phyloP scores from a whole-genome alignment of 352 stramenopile genomes.

The Saprolegnia diclina region DNA sequence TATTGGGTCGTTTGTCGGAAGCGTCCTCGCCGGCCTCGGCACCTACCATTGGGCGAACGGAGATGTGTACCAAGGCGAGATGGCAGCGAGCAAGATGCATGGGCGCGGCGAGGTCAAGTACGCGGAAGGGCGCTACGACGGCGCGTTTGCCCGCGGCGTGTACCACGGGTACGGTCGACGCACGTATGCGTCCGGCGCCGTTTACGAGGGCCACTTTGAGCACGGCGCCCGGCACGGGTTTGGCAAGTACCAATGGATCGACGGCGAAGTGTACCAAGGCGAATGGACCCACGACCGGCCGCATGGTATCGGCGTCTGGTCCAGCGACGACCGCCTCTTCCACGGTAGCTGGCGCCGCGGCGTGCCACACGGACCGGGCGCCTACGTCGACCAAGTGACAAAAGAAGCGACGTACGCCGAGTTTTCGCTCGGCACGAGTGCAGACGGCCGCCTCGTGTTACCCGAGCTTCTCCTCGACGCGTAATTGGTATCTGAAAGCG shows the following conservation, averaged over 20 bases:
- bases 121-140: constrained; percentile 40
- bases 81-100: constrained; percentile 53
- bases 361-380: constrained; percentile 42
- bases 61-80: constrained; percentile 57
- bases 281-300: constrained; percentile 47
- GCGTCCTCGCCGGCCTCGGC: constrained; percentile 59
- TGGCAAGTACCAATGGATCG: constrained; percentile 46
- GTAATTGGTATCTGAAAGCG: background rate
- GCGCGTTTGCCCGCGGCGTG: constrained; percentile 40
- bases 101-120: constrained; percentile 51
- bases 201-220: constrained; percentile 63
- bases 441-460: background rate
- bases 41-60: constrained; percentile 68
- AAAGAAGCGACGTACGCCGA: constrained; percentile 25
- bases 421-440: background rate
- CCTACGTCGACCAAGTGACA: constrained; percentile 37
- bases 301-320: constrained; percentile 62
- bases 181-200: constrained; percentile 47
- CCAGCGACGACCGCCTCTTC: constrained; percentile 39
- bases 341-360: constrained; percentile 56
- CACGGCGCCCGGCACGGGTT: constrained; percentile 49
- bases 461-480: background rate
- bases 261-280: constrained; percentile 39
- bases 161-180: constrained; percentile 54
- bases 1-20: constrained; percentile 51